Conservation (phyloP, 2,329 filamentous ascomycete genomes). For the Fusarium succisae region DNA sequence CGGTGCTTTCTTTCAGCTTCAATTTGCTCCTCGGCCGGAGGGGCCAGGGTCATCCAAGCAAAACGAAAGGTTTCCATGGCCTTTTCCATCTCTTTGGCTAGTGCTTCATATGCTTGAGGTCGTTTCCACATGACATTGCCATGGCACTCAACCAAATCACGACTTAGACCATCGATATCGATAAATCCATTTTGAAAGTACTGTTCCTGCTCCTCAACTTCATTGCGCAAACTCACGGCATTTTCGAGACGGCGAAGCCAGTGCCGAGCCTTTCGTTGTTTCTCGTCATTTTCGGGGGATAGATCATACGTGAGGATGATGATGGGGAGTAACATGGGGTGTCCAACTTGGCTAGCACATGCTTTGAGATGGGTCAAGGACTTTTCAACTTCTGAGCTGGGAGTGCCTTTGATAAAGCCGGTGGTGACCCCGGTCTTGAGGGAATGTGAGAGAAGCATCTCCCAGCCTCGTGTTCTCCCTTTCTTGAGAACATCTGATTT, state of each 20-base stretch:
- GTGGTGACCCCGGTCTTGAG: conserved; percentile 65
- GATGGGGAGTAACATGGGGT: conserved; percentile 67
- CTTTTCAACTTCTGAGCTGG: conserved; percentile 62
- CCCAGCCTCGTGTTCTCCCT: conserved; percentile 70
- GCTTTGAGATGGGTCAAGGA: conserved; percentile 60
- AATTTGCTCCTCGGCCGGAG: conserved; percentile 24
- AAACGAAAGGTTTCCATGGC: conserved; percentile 58
- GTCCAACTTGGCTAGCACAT: conserved; percentile 60
- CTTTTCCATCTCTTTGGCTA: conserved; percentile 58
- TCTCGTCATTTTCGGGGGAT: conserved; percentile 64
- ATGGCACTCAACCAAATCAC: conserved; percentile 71
- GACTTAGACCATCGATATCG: conserved; percentile 68
- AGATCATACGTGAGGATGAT: conserved; percentile 69
- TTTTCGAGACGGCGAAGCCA: conserved; percentile 70
- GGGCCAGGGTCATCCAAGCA: conserved; percentile 32
- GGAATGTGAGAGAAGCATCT: conserved; percentile 69
- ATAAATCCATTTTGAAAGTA: conserved; percentile 63
- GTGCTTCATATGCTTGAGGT: conserved; percentile 67
- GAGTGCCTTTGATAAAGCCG: conserved; percentile 70
- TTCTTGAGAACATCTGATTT: conserved; percentile 74
- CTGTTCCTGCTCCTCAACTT: conserved; percentile 65
- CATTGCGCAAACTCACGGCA: conserved; percentile 68
- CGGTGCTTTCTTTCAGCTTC: conserved; percentile 43
- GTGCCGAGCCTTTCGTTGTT: conserved; percentile 70
- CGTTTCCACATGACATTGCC: conserved; percentile 70